These are phyloP conservation scores for Plasmodium malariae DNA, from an alignment of 169 alveolate genomes.

Conservation along the genomic window DNA sequence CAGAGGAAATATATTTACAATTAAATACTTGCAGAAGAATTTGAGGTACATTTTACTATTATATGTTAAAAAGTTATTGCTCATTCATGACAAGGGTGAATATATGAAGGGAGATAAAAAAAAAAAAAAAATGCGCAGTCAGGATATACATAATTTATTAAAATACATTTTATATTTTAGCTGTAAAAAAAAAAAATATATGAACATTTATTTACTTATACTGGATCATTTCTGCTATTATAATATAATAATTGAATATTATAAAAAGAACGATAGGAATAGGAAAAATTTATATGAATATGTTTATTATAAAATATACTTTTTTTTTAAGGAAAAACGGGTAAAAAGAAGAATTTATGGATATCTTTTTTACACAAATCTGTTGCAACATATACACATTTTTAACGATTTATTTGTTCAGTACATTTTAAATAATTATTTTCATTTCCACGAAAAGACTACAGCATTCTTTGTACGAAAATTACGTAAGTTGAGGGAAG, in stretches of 20 bases:
- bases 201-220: constrained; percentile 3
- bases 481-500: neutral
- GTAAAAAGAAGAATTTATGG: constrained; percentile 44
- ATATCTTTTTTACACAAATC: constrained; percentile 28
- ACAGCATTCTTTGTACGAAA: neutral
- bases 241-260: constrained; percentile 9
- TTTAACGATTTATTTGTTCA: neutral
- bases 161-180: constrained; percentile 34
- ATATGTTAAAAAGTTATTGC: constrained; percentile 44
- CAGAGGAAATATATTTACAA: neutral
- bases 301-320: constrained; percentile 30
- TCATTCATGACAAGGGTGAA: neutral
- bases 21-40: constrained; percentile 9
- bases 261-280: neutral
- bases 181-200: constrained; percentile 16
- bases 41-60: constrained; percentile 40
- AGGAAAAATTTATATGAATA: constrained; percentile 18
- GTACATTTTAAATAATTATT: constrained; percentile 27
- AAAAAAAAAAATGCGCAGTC: neutral
- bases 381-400: constrained; percentile 6
- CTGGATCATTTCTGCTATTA: constrained; percentile 23
- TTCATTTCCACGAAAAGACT: constrained; percentile 6
- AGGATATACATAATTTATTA: neutral
- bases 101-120: neutral
- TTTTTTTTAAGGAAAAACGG: constrained; percentile 22